phyloP scores from a whole-genome alignment of 1,284 basidiomycete species.

The Heterobasidion irregulare region DNA sequence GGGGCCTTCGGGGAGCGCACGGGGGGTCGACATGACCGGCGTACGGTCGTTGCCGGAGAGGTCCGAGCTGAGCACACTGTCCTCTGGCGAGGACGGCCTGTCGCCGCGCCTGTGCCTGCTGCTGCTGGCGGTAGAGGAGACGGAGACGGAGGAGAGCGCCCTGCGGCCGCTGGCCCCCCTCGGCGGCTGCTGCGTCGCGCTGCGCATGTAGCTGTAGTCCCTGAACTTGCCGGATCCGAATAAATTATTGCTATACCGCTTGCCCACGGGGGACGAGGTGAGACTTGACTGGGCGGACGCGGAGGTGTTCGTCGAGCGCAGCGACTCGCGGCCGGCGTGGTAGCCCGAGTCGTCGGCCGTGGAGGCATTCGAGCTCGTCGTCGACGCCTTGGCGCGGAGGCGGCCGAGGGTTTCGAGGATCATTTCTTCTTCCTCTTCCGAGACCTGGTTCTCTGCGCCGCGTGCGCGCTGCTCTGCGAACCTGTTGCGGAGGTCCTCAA shows the following conservation, averaged over 20 bases:
- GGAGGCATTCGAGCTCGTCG: not conserved
- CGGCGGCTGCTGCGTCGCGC: constrained; percentile 32
- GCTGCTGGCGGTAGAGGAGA: constrained; percentile 1
- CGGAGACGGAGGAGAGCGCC: constrained; percentile 29
- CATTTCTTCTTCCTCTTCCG: constrained; percentile 78
- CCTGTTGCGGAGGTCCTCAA: constrained; percentile 55
- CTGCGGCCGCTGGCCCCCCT: constrained; percentile 35
- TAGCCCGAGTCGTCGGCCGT: constrained; percentile 11
- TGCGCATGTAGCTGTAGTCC: constrained; percentile 63
- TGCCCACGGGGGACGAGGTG: constrained; percentile 41
- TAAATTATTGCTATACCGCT: constrained; percentile 76
- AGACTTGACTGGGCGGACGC: constrained; percentile 22
- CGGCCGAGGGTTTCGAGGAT: constrained; percentile 62
- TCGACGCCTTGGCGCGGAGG: constrained; percentile 35
- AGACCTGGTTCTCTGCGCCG: constrained; percentile 56
- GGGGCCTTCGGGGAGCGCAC: constrained; percentile 1
- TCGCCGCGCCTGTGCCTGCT: constrained; percentile 4
- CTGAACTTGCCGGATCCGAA: constrained; percentile 71
- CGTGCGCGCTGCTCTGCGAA: constrained; percentile 69
- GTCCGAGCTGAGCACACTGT: not conserved
- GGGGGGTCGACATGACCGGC: constrained; percentile 1
- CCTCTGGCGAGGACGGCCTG: not conserved
- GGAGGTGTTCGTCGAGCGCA: constrained; percentile 34
- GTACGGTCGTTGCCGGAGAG: not conserved
- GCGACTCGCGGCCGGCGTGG: constrained; percentile 25